These are phyloP conservation scores for Coemansia sp. DNA, from an alignment of 192 early-diverging fungal species.

Conservation along the genomic window DNA sequence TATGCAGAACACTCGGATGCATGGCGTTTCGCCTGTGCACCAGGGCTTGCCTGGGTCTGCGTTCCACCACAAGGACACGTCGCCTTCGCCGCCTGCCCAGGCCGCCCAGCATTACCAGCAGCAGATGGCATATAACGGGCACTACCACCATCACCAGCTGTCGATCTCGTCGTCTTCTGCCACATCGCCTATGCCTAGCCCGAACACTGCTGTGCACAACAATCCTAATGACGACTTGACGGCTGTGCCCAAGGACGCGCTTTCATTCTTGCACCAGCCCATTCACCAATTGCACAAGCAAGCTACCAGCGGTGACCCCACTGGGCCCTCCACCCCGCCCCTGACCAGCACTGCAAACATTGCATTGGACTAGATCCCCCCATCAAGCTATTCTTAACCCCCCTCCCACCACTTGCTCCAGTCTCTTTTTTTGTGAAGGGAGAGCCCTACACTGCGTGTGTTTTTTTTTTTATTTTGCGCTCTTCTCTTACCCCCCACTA, in stretches of 20 bases:
- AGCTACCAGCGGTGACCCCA: conserved; percentile 17
- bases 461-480: neutral
- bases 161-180: conserved; percentile 48
- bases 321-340: conserved; percentile 35
- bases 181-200: conserved; percentile 45
- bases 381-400: no score
- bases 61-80: conserved; percentile 21
- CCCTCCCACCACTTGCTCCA: neutral
- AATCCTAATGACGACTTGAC: conserved; percentile 7
- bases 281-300: conserved; percentile 55
- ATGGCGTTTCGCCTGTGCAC: conserved; percentile 25
- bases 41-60: conserved; percentile 14
- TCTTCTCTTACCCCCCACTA: neutral
- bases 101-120: conserved; percentile 20
- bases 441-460: neutral
- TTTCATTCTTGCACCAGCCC: conserved; percentile 56
- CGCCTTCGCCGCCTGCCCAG: conserved; percentile 40
- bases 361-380: conserved; percentile 25
- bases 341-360: conserved; percentile 29
- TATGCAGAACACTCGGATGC: conserved; percentile 10
- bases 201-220: conserved; percentile 22
- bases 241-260: conserved; percentile 43
- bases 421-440: neutral
- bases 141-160: conserved; percentile 13
- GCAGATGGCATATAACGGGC: conserved; percentile 4